Base-by-base conservation (phyloP, 2,329 filamentous ascomycete species). In the Rosellinia necatrix region DNA sequence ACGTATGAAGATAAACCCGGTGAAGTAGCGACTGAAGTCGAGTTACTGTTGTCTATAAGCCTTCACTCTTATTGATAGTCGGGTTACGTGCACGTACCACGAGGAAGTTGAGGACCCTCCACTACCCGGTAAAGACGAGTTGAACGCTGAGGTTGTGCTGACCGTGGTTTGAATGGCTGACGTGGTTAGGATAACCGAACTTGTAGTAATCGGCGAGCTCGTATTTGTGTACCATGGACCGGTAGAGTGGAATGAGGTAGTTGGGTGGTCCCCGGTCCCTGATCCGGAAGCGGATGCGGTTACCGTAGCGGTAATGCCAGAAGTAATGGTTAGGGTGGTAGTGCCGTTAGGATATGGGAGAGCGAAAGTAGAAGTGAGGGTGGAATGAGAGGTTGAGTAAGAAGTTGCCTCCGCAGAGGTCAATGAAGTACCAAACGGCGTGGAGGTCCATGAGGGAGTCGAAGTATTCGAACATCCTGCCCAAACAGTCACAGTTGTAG, bases 401-500 rank as follows among this genome's bases (percentile, higher is more conserved):
- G 58, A 49, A 27, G 3, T 9, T 25, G 44, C 44, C 35, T 32
- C 46, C 32, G 46, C 15, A 27, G 57, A 54, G 8, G 57, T 64
- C 12, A 58, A 43, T 7, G 64, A 66, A 27, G 49, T 60, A 32
- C 53, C 61, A 13, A 51, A 27, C 9, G 57, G 49, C 6, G 59
- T 35, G 9, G 62, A 56, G n/a, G 44, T 52, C 22, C 29, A 56
- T 9, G 59, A 51, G 3, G 56, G 19, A 30, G 56, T 62, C 6
- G 53, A 58, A 29, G 47, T 58, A 30, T 44, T 52, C 32, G 65
- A 62, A 32, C 69, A 71, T 37, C 58, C 62, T 9, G 57, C 50
- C 49, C 53, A 64, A 12, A 70, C 60, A 13, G 69, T 71, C 12
- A 67, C 63, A 8, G 66, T 69, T 3, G 67, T 66, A 2, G 62